These are phyloP conservation scores for Pyropia yezoensis DNA, from an alignment of 23 red algal species.

Conservation along the genomic window DNA sequence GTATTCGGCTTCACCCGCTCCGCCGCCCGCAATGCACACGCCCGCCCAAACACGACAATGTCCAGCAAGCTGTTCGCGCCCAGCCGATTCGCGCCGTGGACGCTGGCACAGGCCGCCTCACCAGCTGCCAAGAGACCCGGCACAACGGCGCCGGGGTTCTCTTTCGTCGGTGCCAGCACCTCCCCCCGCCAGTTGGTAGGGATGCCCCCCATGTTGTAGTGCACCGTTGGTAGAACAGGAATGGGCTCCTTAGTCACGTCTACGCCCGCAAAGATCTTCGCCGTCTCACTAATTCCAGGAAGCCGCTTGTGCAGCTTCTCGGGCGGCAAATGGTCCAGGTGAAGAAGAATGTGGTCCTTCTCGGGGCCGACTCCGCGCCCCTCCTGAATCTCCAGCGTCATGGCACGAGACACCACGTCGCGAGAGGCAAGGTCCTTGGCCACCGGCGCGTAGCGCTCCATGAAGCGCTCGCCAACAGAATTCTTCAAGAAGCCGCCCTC, in stretches of 20 bases:
- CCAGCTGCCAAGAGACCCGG: slow-evolving; percentile 82
- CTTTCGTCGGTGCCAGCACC: slow-evolving; percentile 55
- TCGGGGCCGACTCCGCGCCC: slow-evolving; percentile 74
- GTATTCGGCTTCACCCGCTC: slow-evolving; percentile 63
- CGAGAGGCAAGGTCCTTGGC: slow-evolving; percentile 92
- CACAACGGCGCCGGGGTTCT: slow-evolving; percentile 57
- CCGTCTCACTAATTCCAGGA: slow-evolving; percentile 90
- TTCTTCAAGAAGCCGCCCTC: slow-evolving; percentile 93
- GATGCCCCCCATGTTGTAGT: slow-evolving; percentile 99
- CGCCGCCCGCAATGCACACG: slow-evolving; percentile 42
- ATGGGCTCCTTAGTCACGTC: slow-evolving; percentile 93
- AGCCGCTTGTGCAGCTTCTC: slow-evolving; percentile 57
- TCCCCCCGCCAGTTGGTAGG: slow-evolving; percentile 94
- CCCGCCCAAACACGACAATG: slow-evolving; percentile 95
- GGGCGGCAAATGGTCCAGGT: slow-evolving; percentile 85
- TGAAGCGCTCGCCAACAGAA: slow-evolving; percentile 84
- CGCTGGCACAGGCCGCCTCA: slow-evolving; percentile 89
- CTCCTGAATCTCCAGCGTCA: slow-evolving; percentile 90
- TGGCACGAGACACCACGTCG: slow-evolving; percentile 93
- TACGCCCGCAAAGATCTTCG: slow-evolving; percentile 86
- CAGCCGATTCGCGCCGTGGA: slow-evolving; percentile 90
- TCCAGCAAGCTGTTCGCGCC: slow-evolving; percentile 93
- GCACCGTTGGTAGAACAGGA: slow-evolving; percentile 91
- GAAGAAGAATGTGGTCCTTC: slow-evolving; percentile 87
- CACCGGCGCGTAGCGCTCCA: slow-evolving; percentile 95